Evolutionary conservation across 768 basidiomycete species (phyloP), one percentile per base, ranked within the genome.

Genomic region (Mycena amicta): DNA sequence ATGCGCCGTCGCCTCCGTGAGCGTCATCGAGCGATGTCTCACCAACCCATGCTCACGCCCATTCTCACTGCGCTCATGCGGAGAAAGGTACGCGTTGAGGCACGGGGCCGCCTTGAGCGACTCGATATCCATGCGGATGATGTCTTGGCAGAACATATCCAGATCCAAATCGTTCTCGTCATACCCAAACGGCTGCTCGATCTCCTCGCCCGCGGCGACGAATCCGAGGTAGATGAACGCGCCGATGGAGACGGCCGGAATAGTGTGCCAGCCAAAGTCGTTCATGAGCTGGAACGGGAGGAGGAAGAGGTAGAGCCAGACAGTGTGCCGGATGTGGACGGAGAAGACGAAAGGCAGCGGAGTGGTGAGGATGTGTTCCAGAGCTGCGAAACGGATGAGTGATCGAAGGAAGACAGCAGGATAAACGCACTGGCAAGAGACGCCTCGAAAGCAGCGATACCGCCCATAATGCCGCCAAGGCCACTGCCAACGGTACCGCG

Each of bases 161-260:
- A 88, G 77, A 62, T 88, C 86, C 29, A 88, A 78, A 63, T 88
- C 87, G 64, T 87, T 86, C 83, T 85, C 84, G 59, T 87, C 85
- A 63, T 87, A 88, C 4, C 86, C 86, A 66, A 87, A 87, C 0
- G 86, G 86, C 66, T 87, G 86, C 67, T 86, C 86, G 46, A 86
- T 87, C 65, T 86, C 87, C 63, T 87, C 84, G 22, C 85, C 88
- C 1, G 88, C 86, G 5, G 88, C 86, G 22, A 92, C 67, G 69
- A 90, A 88, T 23, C 87, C 88, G n/a, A 90, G 79, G 70, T 88
- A 90, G 54, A 89, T 87, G 71, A 88, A 88, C 0, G 85, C 74
- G 2, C 88, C 86, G 40, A 89, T 78, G 16, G 77, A 76, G 4
- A 87, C 85, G 37, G 87, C 88, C 1, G 85, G 83, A 41, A 90